Evolutionary conservation across 805 yeast species (phyloP), one percentile per base, ranked within the genome.

Genomic region (Scheffersomyces spartinae): DNA sequence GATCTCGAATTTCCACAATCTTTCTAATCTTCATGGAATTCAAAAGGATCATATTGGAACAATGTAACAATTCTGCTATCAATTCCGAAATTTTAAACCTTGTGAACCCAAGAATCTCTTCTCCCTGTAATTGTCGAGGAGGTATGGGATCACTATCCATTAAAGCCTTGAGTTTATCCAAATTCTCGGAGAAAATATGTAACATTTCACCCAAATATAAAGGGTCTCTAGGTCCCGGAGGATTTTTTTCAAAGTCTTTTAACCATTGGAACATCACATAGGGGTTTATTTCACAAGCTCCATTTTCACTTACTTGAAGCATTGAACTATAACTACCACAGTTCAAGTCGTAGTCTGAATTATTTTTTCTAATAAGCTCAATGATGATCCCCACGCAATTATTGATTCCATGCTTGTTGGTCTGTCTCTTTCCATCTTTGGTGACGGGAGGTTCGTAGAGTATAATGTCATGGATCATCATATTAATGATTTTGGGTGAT

Each of bases 311-410:
- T 13, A 33, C 40, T 7, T 43, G 49, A 15, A 48, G 34, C 34
- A 81, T 50, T 1, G 94, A 74, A 21, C 82, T 76, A 49, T 74
- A 77, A 39, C 81, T 57, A 13, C 93, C 93, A 31, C 94, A 93
- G 24, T 82, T 79, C 24, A 73, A 65, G 53, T 91, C 98, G 51
- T 91, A 91, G 49, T 91, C 98, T 0, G 95, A 83, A 45, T 91
- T 91, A 48, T 91, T 91, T 47, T 91, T 91, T 43, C 98, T 70
- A 30, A 91, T 91, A 21, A 91, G 70, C 53, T 91, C 98, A 39
- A 91, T 88, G 17, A 91, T 73, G 14, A 91, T 84, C 5, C 96
- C 93, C 17, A 91, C 98, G 42, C 95, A 94, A 40, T 86, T 88
- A 18, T 91, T 79, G 36, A 91, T 64, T 2, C 95, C 94, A 17